phyloP scores from a whole-genome alignment of 2,329 filamentous ascomycete species.

The Escovopsis sp. region DNA sequence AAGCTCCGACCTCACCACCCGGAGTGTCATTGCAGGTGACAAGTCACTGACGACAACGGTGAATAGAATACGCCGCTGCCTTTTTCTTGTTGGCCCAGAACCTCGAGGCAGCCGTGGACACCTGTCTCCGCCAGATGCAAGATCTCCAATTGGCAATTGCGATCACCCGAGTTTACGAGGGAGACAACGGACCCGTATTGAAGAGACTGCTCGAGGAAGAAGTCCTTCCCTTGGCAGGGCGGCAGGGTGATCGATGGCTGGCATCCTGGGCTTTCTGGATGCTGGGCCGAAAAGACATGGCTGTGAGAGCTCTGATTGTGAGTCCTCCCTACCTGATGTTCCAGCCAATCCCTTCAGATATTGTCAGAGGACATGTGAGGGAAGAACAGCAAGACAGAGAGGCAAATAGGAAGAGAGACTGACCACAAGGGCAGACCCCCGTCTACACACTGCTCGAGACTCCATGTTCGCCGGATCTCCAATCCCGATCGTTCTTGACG shows the following conservation, averaged over 20 bases:
- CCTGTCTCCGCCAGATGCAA: constrained; percentile 73
- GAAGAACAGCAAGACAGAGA: too few species aligned
- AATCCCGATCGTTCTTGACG: constrained; percentile 66
- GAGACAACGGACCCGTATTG: constrained; percentile 63
- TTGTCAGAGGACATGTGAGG: too few species aligned
- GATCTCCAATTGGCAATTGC: constrained; percentile 85
- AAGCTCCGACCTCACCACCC: background rate
- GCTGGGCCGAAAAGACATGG: constrained; percentile 65
- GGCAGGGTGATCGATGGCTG: constrained; percentile 81
- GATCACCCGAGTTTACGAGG: constrained; percentile 75
- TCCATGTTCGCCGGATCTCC: constrained; percentile 51
- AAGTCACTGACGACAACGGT: background rate
- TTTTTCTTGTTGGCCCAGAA: constrained; percentile 88
- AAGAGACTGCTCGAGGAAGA: constrained; percentile 62
- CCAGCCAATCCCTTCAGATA: too few species aligned
- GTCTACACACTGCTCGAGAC: constrained; percentile 59
- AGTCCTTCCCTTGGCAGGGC: constrained; percentile 60
- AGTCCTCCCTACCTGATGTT: constrained; percentile 16
- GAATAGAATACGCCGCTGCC: constrained; percentile 72
- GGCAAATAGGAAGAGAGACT: too few species aligned
- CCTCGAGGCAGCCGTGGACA: constrained; percentile 68
- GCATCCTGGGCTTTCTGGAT: constrained; percentile 95
- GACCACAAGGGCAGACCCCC: constrained; percentile 59
- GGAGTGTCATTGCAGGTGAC: background rate
- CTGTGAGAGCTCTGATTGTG: constrained; percentile 69